phyloP scores from a whole-genome alignment of 1,284 basidiomycete species.

The Earliella scabrosa region DNA sequence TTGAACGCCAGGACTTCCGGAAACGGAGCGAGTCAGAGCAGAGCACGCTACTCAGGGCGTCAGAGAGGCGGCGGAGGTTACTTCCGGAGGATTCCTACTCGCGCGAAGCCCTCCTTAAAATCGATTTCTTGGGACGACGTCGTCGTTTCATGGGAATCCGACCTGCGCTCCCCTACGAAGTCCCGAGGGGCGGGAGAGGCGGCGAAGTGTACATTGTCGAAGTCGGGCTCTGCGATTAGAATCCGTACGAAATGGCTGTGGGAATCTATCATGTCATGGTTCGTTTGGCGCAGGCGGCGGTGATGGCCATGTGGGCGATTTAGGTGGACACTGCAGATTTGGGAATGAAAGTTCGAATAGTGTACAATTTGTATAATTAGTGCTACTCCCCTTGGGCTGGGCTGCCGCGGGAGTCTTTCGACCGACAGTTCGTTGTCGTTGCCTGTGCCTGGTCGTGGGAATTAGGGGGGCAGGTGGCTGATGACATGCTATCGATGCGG shows the following conservation, averaged over 20 bases:
- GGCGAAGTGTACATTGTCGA: slow-evolving; percentile 15
- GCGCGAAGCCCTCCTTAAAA: slow-evolving; percentile 15
- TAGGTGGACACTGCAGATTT: no score
- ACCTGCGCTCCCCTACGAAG: slow-evolving; percentile 1
- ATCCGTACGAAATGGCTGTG: not conserved
- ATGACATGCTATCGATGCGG: no score
- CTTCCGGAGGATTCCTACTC: not conserved
- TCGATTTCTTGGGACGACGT: slow-evolving; percentile 23
- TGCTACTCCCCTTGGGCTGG: no score
- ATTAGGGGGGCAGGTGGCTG: no score
- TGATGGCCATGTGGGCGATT: not conserved
- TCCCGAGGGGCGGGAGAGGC: slow-evolving; percentile 5
- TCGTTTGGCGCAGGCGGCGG: no score
- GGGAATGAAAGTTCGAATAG: no score
- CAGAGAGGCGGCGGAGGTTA: not conserved
- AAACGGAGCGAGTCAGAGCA: not conserved
- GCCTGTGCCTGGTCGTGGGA: no score
- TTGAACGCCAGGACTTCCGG: not conserved
- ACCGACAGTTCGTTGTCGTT: no score
- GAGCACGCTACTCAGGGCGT: not conserved
- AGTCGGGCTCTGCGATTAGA: not conserved
- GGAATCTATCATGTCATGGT: not conserved
- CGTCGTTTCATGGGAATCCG: slow-evolving; percentile 21
- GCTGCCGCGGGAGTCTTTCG: no score
- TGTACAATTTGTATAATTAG: no score